Evolutionary conservation across 202 grass and related monocot species (phyloP).

Genomic region (Brachypodium distachyon): DNA sequence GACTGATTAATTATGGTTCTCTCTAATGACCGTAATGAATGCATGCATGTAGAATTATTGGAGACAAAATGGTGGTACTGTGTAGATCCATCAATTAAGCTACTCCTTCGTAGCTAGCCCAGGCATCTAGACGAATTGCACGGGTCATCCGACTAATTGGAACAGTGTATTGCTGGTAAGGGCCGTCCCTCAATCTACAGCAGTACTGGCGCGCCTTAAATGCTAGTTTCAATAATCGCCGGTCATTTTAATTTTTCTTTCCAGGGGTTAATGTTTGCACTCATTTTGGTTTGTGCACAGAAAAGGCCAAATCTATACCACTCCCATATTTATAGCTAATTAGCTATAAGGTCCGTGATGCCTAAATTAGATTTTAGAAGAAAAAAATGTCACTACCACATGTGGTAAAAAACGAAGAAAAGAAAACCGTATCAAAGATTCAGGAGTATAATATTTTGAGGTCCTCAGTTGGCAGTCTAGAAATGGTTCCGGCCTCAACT

Average conservation of each 20-base stretch:
- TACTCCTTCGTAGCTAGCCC: background rate
- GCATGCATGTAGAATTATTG: slow-evolving; percentile 17
- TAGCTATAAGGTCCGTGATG: background rate
- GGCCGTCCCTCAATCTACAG: background rate
- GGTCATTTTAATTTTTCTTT: background rate
- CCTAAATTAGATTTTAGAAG: no score
- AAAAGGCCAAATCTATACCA: background rate
- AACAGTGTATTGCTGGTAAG: slow-evolving; percentile 17
- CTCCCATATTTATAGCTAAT: background rate
- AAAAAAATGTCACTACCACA: no score
- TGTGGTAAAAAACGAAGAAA: no score
- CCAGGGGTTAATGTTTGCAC: background rate
- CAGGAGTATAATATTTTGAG: no score
- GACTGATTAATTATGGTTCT: background rate
- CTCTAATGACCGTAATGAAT: background rate
- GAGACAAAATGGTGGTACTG: background rate
- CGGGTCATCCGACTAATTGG: slow-evolving; percentile 11
- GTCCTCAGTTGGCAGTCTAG: no score
- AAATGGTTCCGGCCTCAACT: no score
- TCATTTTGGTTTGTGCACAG: background rate
- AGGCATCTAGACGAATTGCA: slow-evolving; percentile 11
- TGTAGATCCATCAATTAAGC: slow-evolving; percentile 14
- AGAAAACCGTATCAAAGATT: no score
- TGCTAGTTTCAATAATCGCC: slow-evolving; percentile 24
- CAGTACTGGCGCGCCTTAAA: slow-evolving; percentile 17